Evolutionary conservation across 306 rosid genomes (phyloP), one percentile per base, ranked within the genome.

Genomic region (Malus fusca): DNA sequence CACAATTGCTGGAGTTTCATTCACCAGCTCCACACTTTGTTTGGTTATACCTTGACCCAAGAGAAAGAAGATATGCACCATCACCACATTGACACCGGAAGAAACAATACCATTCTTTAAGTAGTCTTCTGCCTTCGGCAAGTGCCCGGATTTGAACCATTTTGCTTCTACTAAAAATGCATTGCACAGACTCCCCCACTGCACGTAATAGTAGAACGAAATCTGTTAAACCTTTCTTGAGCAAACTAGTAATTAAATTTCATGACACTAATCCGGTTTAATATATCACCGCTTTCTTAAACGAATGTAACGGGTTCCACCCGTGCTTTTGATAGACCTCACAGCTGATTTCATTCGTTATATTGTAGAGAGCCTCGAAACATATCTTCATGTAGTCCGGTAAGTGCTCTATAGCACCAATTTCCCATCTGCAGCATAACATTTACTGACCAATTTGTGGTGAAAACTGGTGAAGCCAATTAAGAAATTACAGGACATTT

Each of bases 91-190:
- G 63, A 85, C 88, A 59, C 97, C 93, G 1, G 87, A 88, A 80
- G 89, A 90, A 5, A 85, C 69, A 25, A 82, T 74, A 55, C 96
- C 96, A 66, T 89, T 91, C 69, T 74, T 60, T 68, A 89, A 78
- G 81, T 92, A 92, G 9, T 88, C 93, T 68, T 85, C 88, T 17
- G 88, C 77, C 60, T 68, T 74, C 0, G 96, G 90, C 12, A 74
- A 10, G 1, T 81, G 43, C 22, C 90, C 93, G 1, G 81, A 77
- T 1, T 72, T 84, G 74, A 92, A 85, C 97, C 97, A 88, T 72
- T 85, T 53, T 64, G 97, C 91, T 81, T 92, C 97, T 4, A 85
- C 85, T 61, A 87, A 61, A 81, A 90, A 92, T 2, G 97, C 89
- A 46, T 74, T 73, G 77, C 91, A 90, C 46, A 91, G 80, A 35